Conservation (phyloP, 805 yeast genomes). For the Candida corydali region DNA sequence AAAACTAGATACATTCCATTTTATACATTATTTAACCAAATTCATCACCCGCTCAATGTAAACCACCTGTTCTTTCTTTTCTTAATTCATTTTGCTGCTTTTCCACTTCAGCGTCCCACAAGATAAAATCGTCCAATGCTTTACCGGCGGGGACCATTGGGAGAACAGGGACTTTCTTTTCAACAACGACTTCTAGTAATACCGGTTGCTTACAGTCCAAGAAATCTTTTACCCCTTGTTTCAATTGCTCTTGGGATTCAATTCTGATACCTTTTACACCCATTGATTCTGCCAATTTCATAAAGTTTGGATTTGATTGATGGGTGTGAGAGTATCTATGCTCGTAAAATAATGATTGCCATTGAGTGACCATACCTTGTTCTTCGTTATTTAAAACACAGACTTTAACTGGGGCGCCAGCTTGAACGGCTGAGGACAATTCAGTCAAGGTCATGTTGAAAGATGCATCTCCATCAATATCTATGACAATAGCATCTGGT, state of each 20-base stretch:
- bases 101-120: constrained; percentile 80
- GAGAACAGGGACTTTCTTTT: constrained; percentile 90
- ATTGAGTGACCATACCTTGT: constrained; percentile 99
- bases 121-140: constrained; percentile 88
- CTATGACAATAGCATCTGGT: constrained; percentile 93
- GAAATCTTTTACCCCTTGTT: constrained; percentile 52
- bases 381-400: constrained; percentile 93
- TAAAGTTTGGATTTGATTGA: constrained; percentile 90
- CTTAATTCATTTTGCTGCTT: constrained; percentile 64
- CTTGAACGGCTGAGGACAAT: constrained; percentile 91
- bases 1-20: constrained; percentile 32
- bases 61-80: constrained; percentile 68
- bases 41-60: constrained; percentile 42
- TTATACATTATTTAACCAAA: constrained; percentile 9
- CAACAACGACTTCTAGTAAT: constrained; percentile 84
- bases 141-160: constrained; percentile 99
- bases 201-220: constrained; percentile 78
- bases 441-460: constrained; percentile 97
- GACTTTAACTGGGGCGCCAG: constrained; percentile 83
- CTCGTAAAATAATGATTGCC: constrained; percentile 97
- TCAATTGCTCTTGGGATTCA: constrained; percentile 58
- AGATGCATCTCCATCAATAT: constrained; percentile 98
- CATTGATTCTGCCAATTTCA: constrained; percentile 92
- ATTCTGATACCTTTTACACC: constrained; percentile 81
- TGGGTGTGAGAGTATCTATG: constrained; percentile 98